Conservation (phyloP, 129 eudicot genomes). For the Tagetes patula region DNA sequence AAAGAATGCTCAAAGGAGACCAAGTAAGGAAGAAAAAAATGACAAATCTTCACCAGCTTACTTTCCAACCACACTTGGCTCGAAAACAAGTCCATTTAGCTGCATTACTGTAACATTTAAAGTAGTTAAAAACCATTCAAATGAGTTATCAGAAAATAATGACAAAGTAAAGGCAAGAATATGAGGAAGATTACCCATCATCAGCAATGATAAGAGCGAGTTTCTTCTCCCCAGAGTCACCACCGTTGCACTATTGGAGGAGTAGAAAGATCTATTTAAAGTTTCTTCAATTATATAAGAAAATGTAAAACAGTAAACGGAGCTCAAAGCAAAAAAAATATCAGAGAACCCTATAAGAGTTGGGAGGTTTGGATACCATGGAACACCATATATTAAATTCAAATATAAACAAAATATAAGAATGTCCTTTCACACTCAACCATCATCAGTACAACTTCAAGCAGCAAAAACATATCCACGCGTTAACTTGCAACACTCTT, state of each 20-base stretch:
- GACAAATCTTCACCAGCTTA: slow-evolving; percentile 40
- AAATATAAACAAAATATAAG: neutral
- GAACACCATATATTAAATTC: neutral
- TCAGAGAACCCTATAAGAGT: neutral
- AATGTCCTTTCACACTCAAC: neutral
- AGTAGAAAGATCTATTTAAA: slow-evolving; percentile 2
- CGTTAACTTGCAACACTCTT: neutral
- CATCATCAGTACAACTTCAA: neutral
- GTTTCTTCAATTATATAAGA: neutral
- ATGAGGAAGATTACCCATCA: slow-evolving; percentile 53
- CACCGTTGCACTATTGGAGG: slow-evolving; percentile 63
- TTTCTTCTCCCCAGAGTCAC: slow-evolving; percentile 51
- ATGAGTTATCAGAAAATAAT: neutral
- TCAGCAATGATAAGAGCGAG: slow-evolving; percentile 46
- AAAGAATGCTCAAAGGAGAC: slow-evolving; percentile 9
- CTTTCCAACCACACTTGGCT: slow-evolving; percentile 81
- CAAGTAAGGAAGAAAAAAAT: neutral
- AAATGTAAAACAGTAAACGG: neutral
- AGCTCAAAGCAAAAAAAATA: neutral
- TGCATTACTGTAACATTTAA: slow-evolving; percentile 37
- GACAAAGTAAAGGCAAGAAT: slow-evolving; percentile 4
- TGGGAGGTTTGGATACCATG: neutral
- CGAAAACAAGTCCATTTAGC: slow-evolving; percentile 71
- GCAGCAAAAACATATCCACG: neutral
- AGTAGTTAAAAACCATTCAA: neutral